Conservation (phyloP, 1,284 basidiomycete genomes). For the Leucoagaricus sp. region DNA sequence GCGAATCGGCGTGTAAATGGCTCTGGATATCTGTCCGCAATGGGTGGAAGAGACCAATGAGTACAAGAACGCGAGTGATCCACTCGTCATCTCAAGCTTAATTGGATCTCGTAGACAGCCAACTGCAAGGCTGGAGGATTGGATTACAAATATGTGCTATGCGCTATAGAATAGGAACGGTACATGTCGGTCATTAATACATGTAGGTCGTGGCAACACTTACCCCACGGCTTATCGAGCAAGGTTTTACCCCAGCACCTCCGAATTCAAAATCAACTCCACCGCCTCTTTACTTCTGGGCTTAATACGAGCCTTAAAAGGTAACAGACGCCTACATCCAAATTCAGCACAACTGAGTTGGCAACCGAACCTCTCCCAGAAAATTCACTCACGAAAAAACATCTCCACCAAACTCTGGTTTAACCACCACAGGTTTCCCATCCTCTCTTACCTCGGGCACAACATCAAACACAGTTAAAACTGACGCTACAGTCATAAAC, state of each 20-base stretch:
- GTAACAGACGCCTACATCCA: constrained; percentile 1
- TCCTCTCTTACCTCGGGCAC: constrained; percentile 4
- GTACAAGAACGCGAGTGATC: no score
- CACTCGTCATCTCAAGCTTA: no score
- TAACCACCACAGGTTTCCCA: constrained; percentile 6
- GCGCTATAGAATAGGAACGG: no score
- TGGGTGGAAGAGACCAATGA: no score
- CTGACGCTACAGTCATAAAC: constrained; percentile 7
- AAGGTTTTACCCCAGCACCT: neutral
- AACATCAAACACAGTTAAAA: constrained; percentile 17
- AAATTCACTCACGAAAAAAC: constrained; percentile 1
- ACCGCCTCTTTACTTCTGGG: constrained; percentile 24
- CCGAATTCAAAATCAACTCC: neutral
- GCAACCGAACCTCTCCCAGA: neutral
- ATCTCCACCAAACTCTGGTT: neutral
- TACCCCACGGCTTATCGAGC: neutral
- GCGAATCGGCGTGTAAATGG: no score
- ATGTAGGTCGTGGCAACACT: no score
- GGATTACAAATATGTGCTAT: no score
- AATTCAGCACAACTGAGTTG: neutral
- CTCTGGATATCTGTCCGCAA: no score
- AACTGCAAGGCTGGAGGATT: no score
- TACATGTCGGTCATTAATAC: no score
- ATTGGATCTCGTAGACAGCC: no score
- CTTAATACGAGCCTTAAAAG: constrained; percentile 25